These are phyloP conservation scores for Chaetomidium leptoderma DNA, from an alignment of 495 filamentous ascomycete species.

Conservation along the genomic window DNA sequence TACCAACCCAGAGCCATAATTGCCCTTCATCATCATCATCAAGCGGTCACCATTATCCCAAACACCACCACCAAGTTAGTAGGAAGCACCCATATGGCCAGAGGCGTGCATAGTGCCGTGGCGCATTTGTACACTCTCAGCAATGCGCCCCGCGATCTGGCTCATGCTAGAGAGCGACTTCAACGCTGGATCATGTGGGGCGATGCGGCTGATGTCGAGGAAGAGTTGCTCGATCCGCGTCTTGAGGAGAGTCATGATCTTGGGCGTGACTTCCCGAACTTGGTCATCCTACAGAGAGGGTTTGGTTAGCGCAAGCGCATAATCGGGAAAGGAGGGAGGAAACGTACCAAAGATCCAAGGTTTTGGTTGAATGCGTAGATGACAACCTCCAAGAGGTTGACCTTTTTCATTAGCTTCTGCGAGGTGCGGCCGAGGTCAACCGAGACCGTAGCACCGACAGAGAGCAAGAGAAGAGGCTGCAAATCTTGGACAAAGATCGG, in stretches of 20 bases:
- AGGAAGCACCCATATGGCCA: constrained; percentile 13
- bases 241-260: constrained; percentile 68
- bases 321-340: not conserved
- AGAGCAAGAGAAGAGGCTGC: constrained; percentile 73
- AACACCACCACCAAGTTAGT: constrained; percentile 1
- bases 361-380: constrained; percentile 48
- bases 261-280: constrained; percentile 65
- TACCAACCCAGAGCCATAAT: constrained; percentile 8
- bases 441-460: constrained; percentile 76
- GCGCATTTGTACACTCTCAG: constrained; percentile 19
- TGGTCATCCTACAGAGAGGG: constrained; percentile 59
- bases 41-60: not conserved
- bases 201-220: constrained; percentile 57
- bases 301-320: constrained; percentile 17
- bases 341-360: constrained; percentile 46
- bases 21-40: not conserved
- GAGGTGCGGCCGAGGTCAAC: constrained; percentile 57
- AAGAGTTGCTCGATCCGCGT: constrained; percentile 68
- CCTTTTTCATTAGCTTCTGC: constrained; percentile 50
- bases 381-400: constrained; percentile 74
- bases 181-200: constrained; percentile 58
- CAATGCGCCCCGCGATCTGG: constrained; percentile 25
- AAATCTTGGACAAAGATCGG: constrained; percentile 67
- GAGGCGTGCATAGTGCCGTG: constrained; percentile 13
- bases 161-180: constrained; percentile 59